phyloP scores from a whole-genome alignment of 306 rosid genomes.

The Gleditsia sinensis region DNA sequence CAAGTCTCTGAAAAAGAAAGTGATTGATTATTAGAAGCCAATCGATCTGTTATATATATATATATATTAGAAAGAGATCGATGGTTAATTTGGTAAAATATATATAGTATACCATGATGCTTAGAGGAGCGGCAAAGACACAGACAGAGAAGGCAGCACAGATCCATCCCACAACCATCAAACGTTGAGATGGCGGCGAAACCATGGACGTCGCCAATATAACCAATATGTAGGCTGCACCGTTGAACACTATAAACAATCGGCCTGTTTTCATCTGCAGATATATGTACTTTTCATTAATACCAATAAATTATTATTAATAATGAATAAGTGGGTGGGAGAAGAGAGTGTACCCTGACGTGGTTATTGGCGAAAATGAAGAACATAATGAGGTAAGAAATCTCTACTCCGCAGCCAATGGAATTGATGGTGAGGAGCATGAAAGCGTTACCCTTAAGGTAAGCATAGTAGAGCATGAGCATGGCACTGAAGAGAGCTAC shows the following conservation, averaged over 20 bases:
- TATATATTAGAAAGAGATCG: too few species aligned
- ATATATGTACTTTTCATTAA: too few species aligned
- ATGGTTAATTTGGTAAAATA: not conserved
- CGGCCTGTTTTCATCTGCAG: slow-evolving; percentile 40
- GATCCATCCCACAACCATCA: slow-evolving; percentile 41
- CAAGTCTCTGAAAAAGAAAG: slow-evolving; percentile 56
- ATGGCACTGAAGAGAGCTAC: slow-evolving; percentile 50
- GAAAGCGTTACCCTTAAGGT: slow-evolving; percentile 22
- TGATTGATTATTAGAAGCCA: too few species aligned
- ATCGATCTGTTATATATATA: too few species aligned
- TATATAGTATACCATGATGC: slow-evolving; percentile 40
- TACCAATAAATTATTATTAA: too few species aligned
- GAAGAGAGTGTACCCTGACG: slow-evolving; percentile 33
- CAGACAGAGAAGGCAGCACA: slow-evolving; percentile 41
- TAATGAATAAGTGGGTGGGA: too few species aligned
- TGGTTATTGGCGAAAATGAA: slow-evolving; percentile 38
- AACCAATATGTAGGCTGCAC: slow-evolving; percentile 31
- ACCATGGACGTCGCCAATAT: slow-evolving; percentile 1
- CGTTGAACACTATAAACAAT: slow-evolving; percentile 34
- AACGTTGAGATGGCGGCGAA: not conserved
- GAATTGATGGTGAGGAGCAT: slow-evolving; percentile 41
- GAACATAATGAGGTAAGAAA: slow-evolving; percentile 32
- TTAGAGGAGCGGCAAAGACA: slow-evolving; percentile 54
- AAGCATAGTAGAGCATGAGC: slow-evolving; percentile 45
- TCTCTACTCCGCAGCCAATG: slow-evolving; percentile 35